Conservation (phyloP, 805 yeast species). For the Yamadazyma nakazawae region DNA sequence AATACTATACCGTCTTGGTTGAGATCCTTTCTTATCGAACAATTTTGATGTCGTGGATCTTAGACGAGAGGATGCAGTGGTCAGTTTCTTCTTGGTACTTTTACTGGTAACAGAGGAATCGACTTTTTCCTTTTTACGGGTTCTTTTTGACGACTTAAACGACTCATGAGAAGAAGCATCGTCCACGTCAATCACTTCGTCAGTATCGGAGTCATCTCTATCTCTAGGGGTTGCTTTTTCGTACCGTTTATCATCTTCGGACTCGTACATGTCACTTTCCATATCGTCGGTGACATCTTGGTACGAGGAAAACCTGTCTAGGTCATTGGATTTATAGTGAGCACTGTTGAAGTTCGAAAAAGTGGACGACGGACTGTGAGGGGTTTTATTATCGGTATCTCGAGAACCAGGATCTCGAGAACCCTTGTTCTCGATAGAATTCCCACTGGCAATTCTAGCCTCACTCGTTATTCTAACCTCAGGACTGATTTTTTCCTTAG, state of each 20-base stretch:
- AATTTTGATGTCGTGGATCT: constrained; percentile 70
- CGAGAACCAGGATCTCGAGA: not conserved
- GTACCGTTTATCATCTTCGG: constrained; percentile 3
- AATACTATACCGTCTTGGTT: constrained; percentile 69
- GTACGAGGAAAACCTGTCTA: constrained; percentile 9
- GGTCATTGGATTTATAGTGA: constrained; percentile 4
- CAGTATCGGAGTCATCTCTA: constrained; percentile 2
- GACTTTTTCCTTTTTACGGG: not conserved
- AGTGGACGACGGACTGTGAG: constrained; percentile 8
- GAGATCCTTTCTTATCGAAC: constrained; percentile 70
- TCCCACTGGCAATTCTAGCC: not conserved
- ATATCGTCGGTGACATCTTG: constrained; percentile 12
- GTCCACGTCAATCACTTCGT: constrained; percentile 17
- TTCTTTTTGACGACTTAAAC: constrained; percentile 9
- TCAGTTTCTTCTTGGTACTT: constrained; percentile 25
- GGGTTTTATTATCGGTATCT: not conserved
- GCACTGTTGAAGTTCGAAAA: constrained; percentile 1
- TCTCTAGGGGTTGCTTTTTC: not conserved
- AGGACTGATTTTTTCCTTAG: not conserved
- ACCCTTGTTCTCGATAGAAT: not conserved
- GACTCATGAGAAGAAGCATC: constrained; percentile 16
- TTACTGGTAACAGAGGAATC: constrained; percentile 20
- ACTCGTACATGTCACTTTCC: constrained; percentile 5
- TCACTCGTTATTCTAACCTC: not conserved
- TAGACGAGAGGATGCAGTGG: constrained; percentile 39